Conservation (phyloP, 139 green algal species). For the Micractinium sp. region DNA sequence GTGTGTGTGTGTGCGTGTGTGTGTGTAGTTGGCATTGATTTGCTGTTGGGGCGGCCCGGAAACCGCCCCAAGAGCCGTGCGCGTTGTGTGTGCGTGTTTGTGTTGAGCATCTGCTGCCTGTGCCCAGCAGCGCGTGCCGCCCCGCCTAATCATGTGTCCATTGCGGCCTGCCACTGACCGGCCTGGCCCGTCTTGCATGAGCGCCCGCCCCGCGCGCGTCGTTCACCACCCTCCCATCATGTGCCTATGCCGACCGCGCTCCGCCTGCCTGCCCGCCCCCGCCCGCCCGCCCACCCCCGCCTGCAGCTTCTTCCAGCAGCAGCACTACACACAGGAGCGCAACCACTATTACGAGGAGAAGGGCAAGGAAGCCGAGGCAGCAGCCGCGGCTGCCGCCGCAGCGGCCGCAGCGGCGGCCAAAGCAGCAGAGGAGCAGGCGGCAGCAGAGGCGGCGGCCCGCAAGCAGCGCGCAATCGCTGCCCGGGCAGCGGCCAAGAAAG, state of each 20-base stretch:
- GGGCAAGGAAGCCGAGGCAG: conserved; percentile 15
- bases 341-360: conserved; percentile 29
- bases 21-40: neutral
- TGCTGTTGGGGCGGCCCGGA: too few species aligned
- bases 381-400: neutral
- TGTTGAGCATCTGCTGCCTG: too few species aligned
- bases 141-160: too few species aligned
- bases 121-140: too few species aligned
- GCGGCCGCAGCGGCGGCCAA: neutral
- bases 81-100: neutral
- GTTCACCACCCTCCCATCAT: too few species aligned
- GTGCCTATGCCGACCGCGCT: neutral
- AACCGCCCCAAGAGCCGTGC: too few species aligned
- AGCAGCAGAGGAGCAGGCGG: conserved; percentile 13
- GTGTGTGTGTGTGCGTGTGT: neutral
- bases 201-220: too few species aligned
- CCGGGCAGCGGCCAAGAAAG: neutral
- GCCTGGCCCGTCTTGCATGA: too few species aligned
- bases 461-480: neutral
- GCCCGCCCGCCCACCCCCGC: too few species aligned
- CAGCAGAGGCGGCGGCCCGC: neutral
- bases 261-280: neutral
- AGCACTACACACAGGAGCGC: conserved; percentile 33
- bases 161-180: too few species aligned
- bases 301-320: conserved; percentile 29